phyloP scores from a whole-genome alignment of 768 basidiomycete genomes.

The Termitomyces sp. region DNA sequence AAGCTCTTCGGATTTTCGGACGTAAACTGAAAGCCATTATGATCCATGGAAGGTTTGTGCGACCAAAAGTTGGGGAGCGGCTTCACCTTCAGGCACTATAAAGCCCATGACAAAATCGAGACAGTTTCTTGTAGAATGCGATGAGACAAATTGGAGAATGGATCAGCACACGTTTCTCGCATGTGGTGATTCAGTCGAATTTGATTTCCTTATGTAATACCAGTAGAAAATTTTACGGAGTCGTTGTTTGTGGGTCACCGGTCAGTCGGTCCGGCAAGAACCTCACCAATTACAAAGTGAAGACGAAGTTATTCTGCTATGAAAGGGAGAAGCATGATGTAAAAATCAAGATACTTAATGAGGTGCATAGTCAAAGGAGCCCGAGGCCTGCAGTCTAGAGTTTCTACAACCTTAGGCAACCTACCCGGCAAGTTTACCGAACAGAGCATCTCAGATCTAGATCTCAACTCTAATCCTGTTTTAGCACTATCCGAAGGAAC shows the following conservation, averaged over 20 bases:
- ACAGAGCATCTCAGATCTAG: too few species aligned
- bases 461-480: conserved; percentile 1
- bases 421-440: background rate
- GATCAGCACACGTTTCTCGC: background rate
- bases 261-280: conserved; percentile 8
- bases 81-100: background rate
- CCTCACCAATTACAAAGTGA: conserved; percentile 5
- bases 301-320: background rate
- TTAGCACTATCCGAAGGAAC: conserved; percentile 11
- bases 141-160: background rate
- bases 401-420: background rate
- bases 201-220: too few species aligned
- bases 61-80: background rate
- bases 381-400: background rate
- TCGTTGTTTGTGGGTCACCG: background rate
- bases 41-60: background rate
- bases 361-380: background rate
- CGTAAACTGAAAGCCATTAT: background rate
- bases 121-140: background rate
- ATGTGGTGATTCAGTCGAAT: background rate
- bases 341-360: background rate
- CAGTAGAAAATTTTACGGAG: background rate
- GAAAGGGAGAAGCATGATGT: background rate
- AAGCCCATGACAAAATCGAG: background rate
- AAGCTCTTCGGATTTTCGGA: conserved; percentile 15